Base-by-base conservation (phyloP, 805 yeast species). In the Priceomyces medius region DNA sequence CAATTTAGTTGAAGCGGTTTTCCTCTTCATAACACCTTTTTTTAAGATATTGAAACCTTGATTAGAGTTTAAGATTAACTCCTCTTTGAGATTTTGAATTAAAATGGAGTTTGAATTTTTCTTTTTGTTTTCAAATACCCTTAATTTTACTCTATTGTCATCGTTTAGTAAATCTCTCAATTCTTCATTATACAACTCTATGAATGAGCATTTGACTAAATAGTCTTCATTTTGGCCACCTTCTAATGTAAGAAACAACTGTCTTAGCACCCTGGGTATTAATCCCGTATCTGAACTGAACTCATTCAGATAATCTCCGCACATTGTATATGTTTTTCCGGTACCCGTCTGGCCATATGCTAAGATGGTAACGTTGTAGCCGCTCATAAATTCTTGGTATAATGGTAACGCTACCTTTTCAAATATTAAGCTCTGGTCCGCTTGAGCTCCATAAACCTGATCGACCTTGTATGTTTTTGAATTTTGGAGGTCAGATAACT, bases 311-410 rank as follows among this genome's bases (percentile, higher is more conserved):
- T 40, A 43, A 20, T 71, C 73, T 7, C 83, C 83, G 56, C 77
- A 79, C 93, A 79, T 79, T 1, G 83, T 77, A 56, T 80, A 81
- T 0, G 96, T 88, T 54, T 88, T 88, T 19, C 96, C 96, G 0
- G 95, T 85, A 1, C 96, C 93, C 0, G 96, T 88, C 74, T 88
- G 95, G 17, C 83, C 83, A 54, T 79, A 79, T 0, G 93, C 95
- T 49, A 88, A 71, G 20, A 88, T 74, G 0, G 96, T 85, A 49
- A 89, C 88, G 56, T 87, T 88, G 48, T 61, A 71, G 12, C 83
- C 83, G 36, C 59, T 56, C 37, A 76, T 46, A 56, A 82, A 85
- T 16, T 91, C 95, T 39, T 73, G 66, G 43, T 88, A 63, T 44
- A 88, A 75, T 47, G 90, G 96, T 19, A 74, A 71, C 0, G 90